Evolutionary conservation across 345 rosid species (phyloP).

Genomic region (Sapria himalayana): DNA sequence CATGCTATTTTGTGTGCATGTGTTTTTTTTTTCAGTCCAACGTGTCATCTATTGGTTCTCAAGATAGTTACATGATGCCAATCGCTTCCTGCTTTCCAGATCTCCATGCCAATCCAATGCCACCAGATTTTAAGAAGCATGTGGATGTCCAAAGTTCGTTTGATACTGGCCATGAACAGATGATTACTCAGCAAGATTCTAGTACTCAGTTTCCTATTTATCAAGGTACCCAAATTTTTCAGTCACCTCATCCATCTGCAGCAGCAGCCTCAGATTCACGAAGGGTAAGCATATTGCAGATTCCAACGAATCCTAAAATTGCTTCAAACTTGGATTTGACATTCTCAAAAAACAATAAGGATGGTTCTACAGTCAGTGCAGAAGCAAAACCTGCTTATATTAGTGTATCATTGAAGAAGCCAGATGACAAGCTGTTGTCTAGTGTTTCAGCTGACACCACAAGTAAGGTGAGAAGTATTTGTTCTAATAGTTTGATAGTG

Average conservation of each 20-base stretch:
- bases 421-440: slow-evolving; percentile 24
- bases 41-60: slow-evolving; percentile 30
- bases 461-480: slow-evolving; percentile 39
- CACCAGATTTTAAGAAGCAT: slow-evolving; percentile 38
- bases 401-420: slow-evolving; percentile 48
- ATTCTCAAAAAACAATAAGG: slow-evolving; percentile 48
- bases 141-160: slow-evolving; percentile 34
- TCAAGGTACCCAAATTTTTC: slow-evolving; percentile 37
- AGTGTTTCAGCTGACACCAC: slow-evolving; percentile 37
- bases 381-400: slow-evolving; percentile 65
- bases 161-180: slow-evolving; percentile 52
- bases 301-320: slow-evolving; percentile 93
- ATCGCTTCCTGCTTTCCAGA: slow-evolving; percentile 34
- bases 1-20: too few species aligned
- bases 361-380: slow-evolving; percentile 18
- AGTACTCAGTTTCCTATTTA: slow-evolving; percentile 35
- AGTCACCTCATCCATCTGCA: slow-evolving; percentile 24
- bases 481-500: slow-evolving; percentile 8
- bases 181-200: slow-evolving; percentile 34
- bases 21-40: slow-evolving; percentile 35
- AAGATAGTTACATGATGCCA: slow-evolving; percentile 60
- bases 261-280: slow-evolving; percentile 28
- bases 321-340: slow-evolving; percentile 75
- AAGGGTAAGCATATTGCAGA: slow-evolving; percentile 72
- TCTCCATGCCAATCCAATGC: slow-evolving; percentile 37